Conservation (phyloP, 257 asterid species). For the Schizonepeta tenuifolia region DNA sequence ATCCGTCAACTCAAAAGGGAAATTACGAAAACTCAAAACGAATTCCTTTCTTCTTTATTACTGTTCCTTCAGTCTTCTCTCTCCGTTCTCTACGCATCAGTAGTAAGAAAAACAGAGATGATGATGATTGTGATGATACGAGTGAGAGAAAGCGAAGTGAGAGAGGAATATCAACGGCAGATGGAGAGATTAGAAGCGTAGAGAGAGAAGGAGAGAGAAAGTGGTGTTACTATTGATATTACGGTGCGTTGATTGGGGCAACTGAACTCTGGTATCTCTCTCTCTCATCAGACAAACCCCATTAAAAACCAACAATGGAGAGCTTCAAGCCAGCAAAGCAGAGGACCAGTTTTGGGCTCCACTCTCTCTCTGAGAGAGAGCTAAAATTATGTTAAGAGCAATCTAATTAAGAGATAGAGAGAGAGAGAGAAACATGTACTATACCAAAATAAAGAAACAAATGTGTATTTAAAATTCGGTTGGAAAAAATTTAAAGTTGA, state of each 20-base stretch:
- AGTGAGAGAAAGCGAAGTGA: slow-evolving; percentile 27
- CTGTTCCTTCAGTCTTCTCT: slow-evolving; percentile 12
- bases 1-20: slow-evolving; percentile 53
- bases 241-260: slow-evolving; percentile 53
- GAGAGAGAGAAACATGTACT: not conserved
- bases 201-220: slow-evolving; percentile 28
- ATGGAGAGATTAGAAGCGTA: slow-evolving; percentile 18
- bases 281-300: slow-evolving; percentile 77
- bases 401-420: slow-evolving; percentile 17
- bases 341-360: slow-evolving; percentile 76
- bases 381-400: slow-evolving; percentile 19
- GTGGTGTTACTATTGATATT: slow-evolving; percentile 20
- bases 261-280: slow-evolving; percentile 47
- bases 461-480: not conserved
- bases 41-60: slow-evolving; percentile 25
- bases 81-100: slow-evolving; percentile 34
- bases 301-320: slow-evolving; percentile 78
- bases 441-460: slow-evolving; percentile 8
- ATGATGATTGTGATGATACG: slow-evolving; percentile 37
- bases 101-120: slow-evolving; percentile 34
- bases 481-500: not conserved
- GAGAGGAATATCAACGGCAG: slow-evolving; percentile 7
- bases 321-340: slow-evolving; percentile 86
- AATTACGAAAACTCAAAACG: not conserved
- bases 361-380: slow-evolving; percentile 36